A percentile compares a stretch with the other conserved stretches of the same genome.
Conservation (phyloP, 2,329 filamentous ascomycete genomes). For the Colletotrichum eremochloae region DNA sequence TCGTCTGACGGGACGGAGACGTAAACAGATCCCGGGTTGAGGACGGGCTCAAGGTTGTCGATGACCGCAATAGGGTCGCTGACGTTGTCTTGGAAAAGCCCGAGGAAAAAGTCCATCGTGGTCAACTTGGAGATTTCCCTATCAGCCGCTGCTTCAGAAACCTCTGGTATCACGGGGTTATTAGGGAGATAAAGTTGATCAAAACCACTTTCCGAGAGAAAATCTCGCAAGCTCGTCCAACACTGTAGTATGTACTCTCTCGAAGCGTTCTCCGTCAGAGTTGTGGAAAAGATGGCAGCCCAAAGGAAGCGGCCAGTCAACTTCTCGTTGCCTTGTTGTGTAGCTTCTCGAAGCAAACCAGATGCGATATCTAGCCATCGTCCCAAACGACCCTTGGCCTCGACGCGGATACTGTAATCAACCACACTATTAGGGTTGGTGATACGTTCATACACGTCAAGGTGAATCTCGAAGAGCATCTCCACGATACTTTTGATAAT, state of each 20-base stretch:
- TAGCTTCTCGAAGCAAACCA: conserved; percentile 56
- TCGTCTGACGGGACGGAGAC: conserved; percentile 46
- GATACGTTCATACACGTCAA: conserved; percentile 71
- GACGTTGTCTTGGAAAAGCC: conserved; percentile 86
- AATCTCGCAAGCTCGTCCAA: conserved; percentile 70
- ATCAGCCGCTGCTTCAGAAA: conserved; percentile 86
- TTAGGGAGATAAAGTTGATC: conserved; percentile 77
- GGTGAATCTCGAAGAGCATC: conserved; percentile 72
- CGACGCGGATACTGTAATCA: conserved; percentile 61
- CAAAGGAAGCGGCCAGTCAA: conserved; percentile 68
- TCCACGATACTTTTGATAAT: conserved; percentile 57
- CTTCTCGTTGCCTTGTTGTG: conserved; percentile 52
- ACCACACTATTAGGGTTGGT: conserved; percentile 69
- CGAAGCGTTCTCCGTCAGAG: conserved; percentile 65
- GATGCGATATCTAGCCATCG: conserved; percentile 67
- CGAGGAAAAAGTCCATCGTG: conserved; percentile 96
- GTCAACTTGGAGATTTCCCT: conserved; percentile 92
- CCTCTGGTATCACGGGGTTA: conserved; percentile 88
- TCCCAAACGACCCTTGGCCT: conserved; percentile 63
- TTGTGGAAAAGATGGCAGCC: conserved; percentile 68
- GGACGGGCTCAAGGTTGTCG: conserved; percentile 90
- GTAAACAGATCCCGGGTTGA: conserved; percentile 77
- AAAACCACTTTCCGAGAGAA: conserved; percentile 57
- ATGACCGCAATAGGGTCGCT: conserved; percentile 88
- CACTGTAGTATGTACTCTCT: conserved; percentile 69